Evolutionary conservation across 2,329 filamentous ascomycete genomes (phyloP), one percentile per base, ranked within the genome.

Genomic region (Colletotrichum simmondsii): DNA sequence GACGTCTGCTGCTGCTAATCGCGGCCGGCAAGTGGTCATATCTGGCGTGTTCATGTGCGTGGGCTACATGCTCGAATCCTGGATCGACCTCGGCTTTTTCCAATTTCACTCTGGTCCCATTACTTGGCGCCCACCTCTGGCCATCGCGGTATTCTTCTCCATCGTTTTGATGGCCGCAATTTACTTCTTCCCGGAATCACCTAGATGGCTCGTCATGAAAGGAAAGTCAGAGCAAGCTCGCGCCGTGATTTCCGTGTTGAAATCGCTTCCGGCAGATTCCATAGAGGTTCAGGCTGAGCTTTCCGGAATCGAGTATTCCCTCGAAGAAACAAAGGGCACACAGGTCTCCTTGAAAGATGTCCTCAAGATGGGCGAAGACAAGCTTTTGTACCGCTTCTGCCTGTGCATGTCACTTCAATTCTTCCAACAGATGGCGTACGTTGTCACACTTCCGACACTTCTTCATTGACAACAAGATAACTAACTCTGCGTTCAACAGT

Each of bases 331-430:
- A 7, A 75, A 78, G 4, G 77, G 80, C 53, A 81, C 79, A 16
- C 61, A 68, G 6, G 81, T 82, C 2, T 83, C 79, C 59, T 77
- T 87, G 19, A 77, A 77, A 37, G 83, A 87, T 53, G 80, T 88
- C 76, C 79, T 87, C 74, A 85, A 81, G 74, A 86, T 85, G 80
- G 86, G 85, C 68, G 83, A 86, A 16, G 85, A 88, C 65, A 86
- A 86, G 78, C 82, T 87, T 1, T 78, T 83, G 19, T 88, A 89
- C 79, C 85, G 88, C 1, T 81, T 82, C 68, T 67, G 73, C 5
- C 75, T 81, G 0, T 81, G 79, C 65, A 77, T 81, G 3, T 52
- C 79, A 1, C 77, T 81, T 1, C 80, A 81, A 63, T 81, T 81
- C 75, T 77, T 75, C 60, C 75, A 78, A 53, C 76, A 78, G 56